A percentile compares a stretch with the other conserved stretches of the same genome.
Conservation (phyloP, 2,329 filamentous ascomycete genomes). For the Fusarium pseudoanthophilum region DNA sequence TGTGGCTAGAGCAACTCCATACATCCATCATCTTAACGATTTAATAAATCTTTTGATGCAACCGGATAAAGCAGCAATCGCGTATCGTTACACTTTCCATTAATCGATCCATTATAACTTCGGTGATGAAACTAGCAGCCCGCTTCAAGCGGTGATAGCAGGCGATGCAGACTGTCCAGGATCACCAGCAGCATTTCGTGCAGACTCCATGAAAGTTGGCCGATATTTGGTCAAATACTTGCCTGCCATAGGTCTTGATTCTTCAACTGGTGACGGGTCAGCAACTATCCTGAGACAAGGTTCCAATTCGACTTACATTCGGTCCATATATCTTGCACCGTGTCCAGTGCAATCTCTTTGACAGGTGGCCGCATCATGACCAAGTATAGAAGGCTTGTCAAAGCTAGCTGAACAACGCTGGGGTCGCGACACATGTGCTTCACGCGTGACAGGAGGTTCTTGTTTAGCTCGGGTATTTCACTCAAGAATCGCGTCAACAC, state of each 20-base stretch:
- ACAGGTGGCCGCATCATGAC: conserved; percentile 75
- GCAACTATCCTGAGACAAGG: conserved; percentile 2
- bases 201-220: conserved; percentile 59
- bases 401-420: conserved; percentile 69
- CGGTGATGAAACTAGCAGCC: background rate
- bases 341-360: conserved; percentile 70
- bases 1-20: conserved; percentile 10
- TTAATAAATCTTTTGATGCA: conserved; percentile 25
- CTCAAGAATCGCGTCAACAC: conserved; percentile 90
- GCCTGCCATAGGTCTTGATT: conserved; percentile 69
- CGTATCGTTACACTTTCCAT: background rate
- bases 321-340: conserved; percentile 73
- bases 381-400: conserved; percentile 73
- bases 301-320: conserved; percentile 63
- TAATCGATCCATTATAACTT: background rate
- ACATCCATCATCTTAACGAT: conserved; percentile 8
- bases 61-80: background rate
- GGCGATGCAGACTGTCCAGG: conserved; percentile 38
- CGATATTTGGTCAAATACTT: conserved; percentile 72
- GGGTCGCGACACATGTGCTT: conserved; percentile 74
- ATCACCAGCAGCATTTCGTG: conserved; percentile 40
- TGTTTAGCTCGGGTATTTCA: conserved; percentile 85
- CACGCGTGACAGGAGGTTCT: conserved; percentile 77
- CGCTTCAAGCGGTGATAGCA: conserved; percentile 47
- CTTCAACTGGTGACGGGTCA: conserved; percentile 61